Evolutionary conservation across 495 filamentous ascomycete genomes (phyloP).

Genomic region (Podospora pseudocomata): DNA sequence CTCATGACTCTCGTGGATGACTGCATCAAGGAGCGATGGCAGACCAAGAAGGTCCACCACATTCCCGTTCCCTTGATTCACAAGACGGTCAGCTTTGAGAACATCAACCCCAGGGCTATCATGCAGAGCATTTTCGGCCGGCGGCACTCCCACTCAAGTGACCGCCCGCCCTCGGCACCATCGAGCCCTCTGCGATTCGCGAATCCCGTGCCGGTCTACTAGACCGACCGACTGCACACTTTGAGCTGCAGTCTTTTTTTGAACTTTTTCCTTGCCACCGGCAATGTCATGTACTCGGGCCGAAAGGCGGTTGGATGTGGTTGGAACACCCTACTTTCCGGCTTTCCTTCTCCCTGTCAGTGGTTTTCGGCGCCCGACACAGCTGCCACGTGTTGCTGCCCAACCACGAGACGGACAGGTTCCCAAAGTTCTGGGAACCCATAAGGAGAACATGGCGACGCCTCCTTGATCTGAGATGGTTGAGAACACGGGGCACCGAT

Average conservation of each 20-base stretch:
- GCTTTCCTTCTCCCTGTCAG: constrained; percentile 1
- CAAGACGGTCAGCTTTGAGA: constrained; percentile 60
- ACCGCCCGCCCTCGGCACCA: constrained; percentile 31
- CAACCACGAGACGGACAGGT: constrained; percentile 8
- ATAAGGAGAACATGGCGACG: not conserved
- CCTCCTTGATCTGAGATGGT: constrained; percentile 5
- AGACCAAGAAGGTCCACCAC: constrained; percentile 58
- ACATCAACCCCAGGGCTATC: constrained; percentile 65
- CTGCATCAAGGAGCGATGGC: constrained; percentile 78
- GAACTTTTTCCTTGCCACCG: not conserved
- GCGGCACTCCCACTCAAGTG: constrained; percentile 37
- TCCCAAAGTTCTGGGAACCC: constrained; percentile 2
- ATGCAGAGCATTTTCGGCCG: constrained; percentile 79
- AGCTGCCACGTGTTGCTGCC: constrained; percentile 20
- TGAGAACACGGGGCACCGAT: not conserved
- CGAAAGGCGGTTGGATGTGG: not conserved
- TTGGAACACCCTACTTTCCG: constrained; percentile 9
- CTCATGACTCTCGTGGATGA: constrained; percentile 90
- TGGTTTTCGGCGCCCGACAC: not conserved
- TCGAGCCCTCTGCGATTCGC: constrained; percentile 42
- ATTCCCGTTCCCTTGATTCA: constrained; percentile 56
- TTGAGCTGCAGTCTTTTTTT: constrained; percentile 7
- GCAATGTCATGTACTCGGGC: constrained; percentile 11
- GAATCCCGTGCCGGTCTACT: constrained; percentile 37
- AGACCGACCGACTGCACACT: constrained; percentile 18